These are phyloP conservation scores for Psidium guajava DNA, from an alignment of 345 rosid genomes.

Conservation along the genomic window DNA sequence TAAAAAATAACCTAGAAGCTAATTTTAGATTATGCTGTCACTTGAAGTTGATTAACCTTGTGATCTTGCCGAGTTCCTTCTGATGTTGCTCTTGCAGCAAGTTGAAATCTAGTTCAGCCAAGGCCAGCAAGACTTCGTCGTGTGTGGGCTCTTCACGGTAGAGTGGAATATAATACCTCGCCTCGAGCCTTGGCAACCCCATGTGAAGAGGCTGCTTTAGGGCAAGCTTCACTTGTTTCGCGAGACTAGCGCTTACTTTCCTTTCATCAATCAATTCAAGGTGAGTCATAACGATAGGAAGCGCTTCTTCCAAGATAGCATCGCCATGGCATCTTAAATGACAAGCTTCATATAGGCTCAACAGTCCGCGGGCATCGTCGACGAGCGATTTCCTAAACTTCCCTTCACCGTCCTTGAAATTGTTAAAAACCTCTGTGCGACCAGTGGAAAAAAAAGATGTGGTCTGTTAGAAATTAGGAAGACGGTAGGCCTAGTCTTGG, in stretches of 20 bases:
- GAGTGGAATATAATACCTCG: neutral
- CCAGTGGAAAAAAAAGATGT: neutral
- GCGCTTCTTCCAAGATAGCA: constrained; percentile 8
- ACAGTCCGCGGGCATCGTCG: neutral
- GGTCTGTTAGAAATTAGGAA: too few species aligned
- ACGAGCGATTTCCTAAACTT: neutral
- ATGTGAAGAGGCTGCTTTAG: neutral
- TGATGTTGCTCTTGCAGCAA: neutral
- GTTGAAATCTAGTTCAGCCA: constrained; percentile 9
- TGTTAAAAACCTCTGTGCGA: neutral
- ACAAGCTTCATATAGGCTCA: constrained; percentile 1
- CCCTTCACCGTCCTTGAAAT: neutral
- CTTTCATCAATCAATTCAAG: neutral
- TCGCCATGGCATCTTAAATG: constrained; percentile 1
- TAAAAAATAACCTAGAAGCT: too few species aligned
- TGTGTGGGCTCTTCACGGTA: neutral
- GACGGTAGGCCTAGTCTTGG: neutral
- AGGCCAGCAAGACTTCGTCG: neutral
- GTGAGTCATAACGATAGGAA: neutral
- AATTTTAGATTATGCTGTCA: too few species aligned
- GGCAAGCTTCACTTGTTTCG: neutral
- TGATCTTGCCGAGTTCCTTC: neutral
- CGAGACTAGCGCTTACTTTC: neutral
- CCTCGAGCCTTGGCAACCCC: neutral
- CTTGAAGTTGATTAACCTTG: neutral